Evolutionary conservation across 495 filamentous ascomycete species (phyloP), one percentile per base, ranked within the genome.

Genomic region (Aspergillus funiculosus): DNA sequence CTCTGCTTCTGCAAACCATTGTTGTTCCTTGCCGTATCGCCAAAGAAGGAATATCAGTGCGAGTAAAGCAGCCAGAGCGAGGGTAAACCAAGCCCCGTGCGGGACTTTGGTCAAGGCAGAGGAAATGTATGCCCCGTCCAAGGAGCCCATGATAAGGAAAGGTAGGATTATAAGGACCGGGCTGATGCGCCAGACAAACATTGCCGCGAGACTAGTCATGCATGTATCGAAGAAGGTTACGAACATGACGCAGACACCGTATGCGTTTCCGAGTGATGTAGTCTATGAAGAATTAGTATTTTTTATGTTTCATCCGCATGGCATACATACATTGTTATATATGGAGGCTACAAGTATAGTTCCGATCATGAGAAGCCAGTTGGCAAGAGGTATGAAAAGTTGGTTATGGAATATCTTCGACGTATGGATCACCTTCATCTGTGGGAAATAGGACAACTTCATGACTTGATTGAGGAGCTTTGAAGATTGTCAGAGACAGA

Each of bases 351-450:
- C 78, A 15, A 86, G 66, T n/a, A 88, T 71, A 1, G 81, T 79
- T n/a, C 83, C 84, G 39, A 82, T 64, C 79, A 87, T 83, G 42
- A 88, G 61, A 13, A 87, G 57, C 82, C 82, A 86, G 56, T 88
- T 88, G 3, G 78, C 75, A 20, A 81, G 65, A 0, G 84, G 84
- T 9, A 88, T 79, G 51, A 86, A 88, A 0, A 88, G 59, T 47
- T 88, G 84, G 5, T 80, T 80, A 53, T 87, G 75, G 54, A 84
- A 87, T 6, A 63, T 69, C 14, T 67, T 74, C 2, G 77, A 82
- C 0, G 81, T 86, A 48, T 87, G 81, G 6, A 81, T 65, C 0
- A 83, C 64, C 45, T 83, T 82, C 48, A 87, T 79, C 41, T 86
- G 82, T 5, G 84, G 84, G 47, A 85, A 86, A 58, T 88, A 88